These are phyloP conservation scores for Rhizophagus prolifer DNA, from an alignment of 192 early-diverging fungal genomes.

Conservation along the genomic window DNA sequence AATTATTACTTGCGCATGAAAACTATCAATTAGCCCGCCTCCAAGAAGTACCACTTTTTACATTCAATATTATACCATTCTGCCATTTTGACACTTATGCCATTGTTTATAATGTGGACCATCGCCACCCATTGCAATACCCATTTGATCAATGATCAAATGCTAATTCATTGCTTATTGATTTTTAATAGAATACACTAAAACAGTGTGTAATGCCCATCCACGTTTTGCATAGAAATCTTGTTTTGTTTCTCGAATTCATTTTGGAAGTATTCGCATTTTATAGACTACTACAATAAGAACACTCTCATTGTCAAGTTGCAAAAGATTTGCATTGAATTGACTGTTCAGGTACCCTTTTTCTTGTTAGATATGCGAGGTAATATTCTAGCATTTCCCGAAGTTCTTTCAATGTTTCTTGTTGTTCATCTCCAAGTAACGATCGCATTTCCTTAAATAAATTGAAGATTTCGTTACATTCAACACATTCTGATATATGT, in stretches of 20 bases:
- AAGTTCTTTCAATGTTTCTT: not conserved
- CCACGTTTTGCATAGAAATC: not conserved
- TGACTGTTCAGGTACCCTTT: not conserved
- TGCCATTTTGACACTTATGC: not conserved
- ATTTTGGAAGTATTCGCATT: not conserved
- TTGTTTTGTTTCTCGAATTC: not conserved
- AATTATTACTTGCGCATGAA: not conserved
- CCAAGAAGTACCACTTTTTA: not conserved
- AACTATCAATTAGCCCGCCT: not conserved
- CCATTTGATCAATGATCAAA: slow-evolving; percentile 2
- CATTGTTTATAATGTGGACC: not conserved
- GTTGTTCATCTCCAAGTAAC: not conserved
- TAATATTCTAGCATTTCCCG: not conserved
- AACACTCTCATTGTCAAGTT: not conserved
- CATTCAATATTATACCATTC: slow-evolving; percentile 8
- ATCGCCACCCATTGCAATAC: not conserved
- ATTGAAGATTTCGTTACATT: not conserved
- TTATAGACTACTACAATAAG: not conserved
- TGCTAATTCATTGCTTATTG: not conserved
- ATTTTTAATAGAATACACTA: not conserved
- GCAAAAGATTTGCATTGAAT: not conserved
- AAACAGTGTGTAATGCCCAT: not conserved
- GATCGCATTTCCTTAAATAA: not conserved
- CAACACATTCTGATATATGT: not conserved
- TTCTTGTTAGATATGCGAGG: not conserved